Conservation (phyloP, 148 eudicot species). For the Selenicereus undatus region DNA sequence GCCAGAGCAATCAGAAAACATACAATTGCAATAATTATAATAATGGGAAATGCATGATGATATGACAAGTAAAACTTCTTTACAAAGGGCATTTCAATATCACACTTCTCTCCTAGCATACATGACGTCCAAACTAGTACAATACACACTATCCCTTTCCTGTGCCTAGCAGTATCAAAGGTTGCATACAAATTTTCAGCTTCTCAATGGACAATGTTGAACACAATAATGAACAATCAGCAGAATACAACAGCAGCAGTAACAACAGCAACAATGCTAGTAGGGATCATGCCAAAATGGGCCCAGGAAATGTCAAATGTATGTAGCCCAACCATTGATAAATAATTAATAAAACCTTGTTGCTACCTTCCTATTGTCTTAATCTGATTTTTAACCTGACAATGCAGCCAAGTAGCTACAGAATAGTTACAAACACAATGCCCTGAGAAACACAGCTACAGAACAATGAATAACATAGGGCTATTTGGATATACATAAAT, state of each 20-base stretch:
- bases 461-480: background rate
- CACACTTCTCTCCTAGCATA: background rate
- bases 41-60: background rate
- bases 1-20: conserved; percentile 4
- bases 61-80: background rate
- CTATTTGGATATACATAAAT: background rate
- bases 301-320: background rate
- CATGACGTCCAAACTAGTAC: background rate
- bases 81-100: background rate
- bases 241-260: background rate
- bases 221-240: no score
- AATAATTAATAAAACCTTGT: background rate
- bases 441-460: background rate
- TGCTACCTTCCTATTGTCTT: background rate
- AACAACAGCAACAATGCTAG: background rate
- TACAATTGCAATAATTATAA: background rate
- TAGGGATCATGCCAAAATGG: background rate
- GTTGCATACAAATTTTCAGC: background rate
- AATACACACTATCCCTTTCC: background rate
- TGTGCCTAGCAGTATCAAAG: background rate
- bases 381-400: background rate
- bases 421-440: background rate
- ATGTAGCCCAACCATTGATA: background rate
- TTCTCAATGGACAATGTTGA: background rate
- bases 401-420: background rate